Evolutionary conservation across 2,329 filamentous ascomycete genomes (phyloP), one percentile per base, ranked within the genome.

Genomic region (Pseudopyrenochaeta lycopersici): DNA sequence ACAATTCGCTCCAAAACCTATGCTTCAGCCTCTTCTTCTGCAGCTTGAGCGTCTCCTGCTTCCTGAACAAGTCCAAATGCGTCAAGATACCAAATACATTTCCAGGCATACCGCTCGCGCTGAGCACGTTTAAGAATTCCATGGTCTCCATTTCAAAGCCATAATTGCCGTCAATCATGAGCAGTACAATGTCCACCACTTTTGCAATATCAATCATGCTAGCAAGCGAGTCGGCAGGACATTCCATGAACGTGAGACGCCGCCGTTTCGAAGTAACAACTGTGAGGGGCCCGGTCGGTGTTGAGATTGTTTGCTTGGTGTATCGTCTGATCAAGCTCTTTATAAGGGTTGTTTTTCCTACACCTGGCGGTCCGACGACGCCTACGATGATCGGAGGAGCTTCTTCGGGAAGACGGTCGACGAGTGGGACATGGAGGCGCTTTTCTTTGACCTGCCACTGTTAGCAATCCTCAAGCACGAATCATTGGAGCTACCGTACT

Each of bases 111-210:
- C 95, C 95, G 27, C 91, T 96, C 2, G 92, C 87, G n/a, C 91
- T 90, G 45, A 99, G 82, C 15, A 97, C 88, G 67, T 97, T 98
- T 71, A 99, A 81, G 58, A 99, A 99, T 78, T 99, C 95, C 95
- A 99, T 99, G 0, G 95, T 99, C 83, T 99, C 95, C 95, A 99
- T 99, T 79, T 99, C 95, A 72, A 99, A 99, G 12, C 95, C 96
- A 70, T 90, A 99, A 78, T 98, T 98, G 50, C 95, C 96, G 73
- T 99, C 95, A 66, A 99, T 99, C 91, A 99, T 95, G 51, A 99
- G 84, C 44, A 99, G 83, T 5, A 98, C 91, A 68, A 99, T 97
- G 75, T 99, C 95, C 15, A 96, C 95, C 38, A 99, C 91, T 78
- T 99, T 99, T 54, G 95, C 91, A 51, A 97, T 85, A 76, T 99